Conservation (phyloP, 1,284 basidiomycete species). For the Inonotus obliquus region DNA sequence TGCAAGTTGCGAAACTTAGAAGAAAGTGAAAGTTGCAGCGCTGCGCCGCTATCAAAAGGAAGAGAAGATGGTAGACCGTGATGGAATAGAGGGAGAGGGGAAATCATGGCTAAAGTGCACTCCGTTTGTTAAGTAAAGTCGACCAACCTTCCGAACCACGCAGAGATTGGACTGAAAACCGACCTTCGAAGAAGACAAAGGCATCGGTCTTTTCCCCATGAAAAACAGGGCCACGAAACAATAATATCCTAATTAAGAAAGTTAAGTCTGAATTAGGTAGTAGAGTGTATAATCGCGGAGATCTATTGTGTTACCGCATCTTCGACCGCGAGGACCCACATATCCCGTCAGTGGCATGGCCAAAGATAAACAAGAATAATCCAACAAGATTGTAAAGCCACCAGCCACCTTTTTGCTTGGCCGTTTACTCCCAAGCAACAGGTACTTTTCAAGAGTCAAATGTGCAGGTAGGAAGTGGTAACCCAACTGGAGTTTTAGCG, state of each 20-base stretch:
- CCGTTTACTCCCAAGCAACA: not conserved
- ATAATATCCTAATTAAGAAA: not conserved
- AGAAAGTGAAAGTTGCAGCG: not conserved
- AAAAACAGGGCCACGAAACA: not conserved
- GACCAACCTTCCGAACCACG: not conserved
- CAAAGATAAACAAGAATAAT: not conserved
- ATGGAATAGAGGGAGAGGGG: not conserved
- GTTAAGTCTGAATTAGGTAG: not conserved
- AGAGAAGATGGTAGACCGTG: not conserved
- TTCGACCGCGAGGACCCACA: not conserved
- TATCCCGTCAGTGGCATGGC: not conserved
- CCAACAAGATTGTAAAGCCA: not conserved
- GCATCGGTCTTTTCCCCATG: not conserved
- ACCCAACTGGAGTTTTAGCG: not conserved
- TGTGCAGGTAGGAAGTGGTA: too few relatives aligned
- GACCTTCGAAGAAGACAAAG: slow-evolving; percentile 4
- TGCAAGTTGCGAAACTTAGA: not conserved
- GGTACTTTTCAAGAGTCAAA: not conserved
- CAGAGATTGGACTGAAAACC: not conserved
- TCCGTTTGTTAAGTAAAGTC: slow-evolving; percentile 1
- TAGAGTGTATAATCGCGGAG: not conserved
- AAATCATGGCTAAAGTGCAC: not conserved
- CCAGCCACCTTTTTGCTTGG: not conserved
- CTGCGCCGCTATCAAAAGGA: not conserved
- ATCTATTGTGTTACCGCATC: not conserved